Evolutionary conservation across 73 alveolate species (phyloP).

Genomic region (Durusdinium trenchii): DNA sequence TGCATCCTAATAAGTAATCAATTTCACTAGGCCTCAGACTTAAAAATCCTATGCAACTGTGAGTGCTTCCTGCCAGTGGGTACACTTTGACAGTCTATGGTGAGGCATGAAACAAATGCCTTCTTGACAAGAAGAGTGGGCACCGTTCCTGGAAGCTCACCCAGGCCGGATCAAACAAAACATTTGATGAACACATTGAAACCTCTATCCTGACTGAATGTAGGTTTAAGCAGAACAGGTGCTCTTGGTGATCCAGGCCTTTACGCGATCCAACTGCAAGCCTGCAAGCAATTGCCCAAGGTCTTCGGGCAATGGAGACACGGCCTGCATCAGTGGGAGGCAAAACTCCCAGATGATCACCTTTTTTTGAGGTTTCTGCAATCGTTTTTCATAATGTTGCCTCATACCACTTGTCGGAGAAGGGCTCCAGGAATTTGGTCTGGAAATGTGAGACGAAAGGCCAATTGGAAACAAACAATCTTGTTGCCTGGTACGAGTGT

Average conservation of each 20-base stretch:
- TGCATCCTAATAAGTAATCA: no score
- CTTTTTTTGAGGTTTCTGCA: not conserved
- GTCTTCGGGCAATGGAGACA: constrained; percentile 71
- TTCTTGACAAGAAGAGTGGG: constrained; percentile 25
- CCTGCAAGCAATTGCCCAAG: constrained; percentile 15
- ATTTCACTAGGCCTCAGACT: not conserved
- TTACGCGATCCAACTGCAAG: not conserved
- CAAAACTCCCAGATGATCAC: no score
- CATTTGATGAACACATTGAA: no score
- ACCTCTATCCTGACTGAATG: no score
- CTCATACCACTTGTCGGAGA: constrained; percentile 68
- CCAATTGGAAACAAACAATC: not conserved
- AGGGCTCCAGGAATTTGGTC: constrained; percentile 85
- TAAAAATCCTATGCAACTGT: not conserved
- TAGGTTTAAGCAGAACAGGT: no score
- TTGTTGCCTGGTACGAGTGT: constrained; percentile 61
- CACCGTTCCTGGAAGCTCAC: not conserved
- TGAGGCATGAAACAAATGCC: not conserved
- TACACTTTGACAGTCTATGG: not conserved
- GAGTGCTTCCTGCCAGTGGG: not conserved
- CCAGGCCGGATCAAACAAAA: not conserved
- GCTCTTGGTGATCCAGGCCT: not conserved
- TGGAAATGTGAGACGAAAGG: not conserved
- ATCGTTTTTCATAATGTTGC: not conserved
- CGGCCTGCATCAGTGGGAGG: not conserved